These are phyloP conservation scores for Carex arenaria DNA, from an alignment of 202 grass and related monocot species.

Conservation along the genomic window DNA sequence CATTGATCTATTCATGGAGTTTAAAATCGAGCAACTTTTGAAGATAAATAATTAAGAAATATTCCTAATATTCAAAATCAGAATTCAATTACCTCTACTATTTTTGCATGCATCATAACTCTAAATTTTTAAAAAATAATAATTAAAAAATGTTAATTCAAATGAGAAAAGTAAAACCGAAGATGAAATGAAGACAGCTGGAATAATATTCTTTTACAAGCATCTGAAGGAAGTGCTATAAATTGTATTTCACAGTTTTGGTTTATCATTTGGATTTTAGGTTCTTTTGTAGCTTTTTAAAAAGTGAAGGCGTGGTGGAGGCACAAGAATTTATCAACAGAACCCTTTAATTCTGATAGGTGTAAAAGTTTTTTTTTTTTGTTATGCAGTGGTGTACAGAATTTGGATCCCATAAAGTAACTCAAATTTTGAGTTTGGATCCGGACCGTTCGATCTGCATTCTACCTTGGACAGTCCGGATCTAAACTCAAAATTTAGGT, in stretches of 20 bases:
- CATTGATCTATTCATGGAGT: background rate
- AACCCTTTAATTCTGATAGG: background rate
- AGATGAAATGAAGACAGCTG: background rate
- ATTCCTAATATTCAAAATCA: background rate
- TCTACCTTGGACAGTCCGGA: too few species aligned
- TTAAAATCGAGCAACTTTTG: background rate
- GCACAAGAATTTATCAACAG: background rate
- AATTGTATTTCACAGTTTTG: background rate
- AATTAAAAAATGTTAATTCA: background rate
- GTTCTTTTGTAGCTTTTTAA: background rate
- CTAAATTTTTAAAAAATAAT: background rate
- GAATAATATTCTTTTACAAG: background rate
- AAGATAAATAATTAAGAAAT: background rate
- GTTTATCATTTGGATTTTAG: background rate
- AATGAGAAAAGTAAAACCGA: background rate
- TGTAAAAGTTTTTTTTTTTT: too few species aligned
- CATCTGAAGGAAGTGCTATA: background rate
- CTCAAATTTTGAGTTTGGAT: too few species aligned
- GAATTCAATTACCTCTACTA: too few species aligned
- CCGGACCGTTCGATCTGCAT: too few species aligned
- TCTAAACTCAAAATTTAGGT: too few species aligned
- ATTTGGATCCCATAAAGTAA: too few species aligned
- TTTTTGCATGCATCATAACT: background rate
- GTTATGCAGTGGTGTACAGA: background rate
- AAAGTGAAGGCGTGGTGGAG: background rate